Evolutionary conservation across 2,329 filamentous ascomycete genomes (phyloP).

Genomic region (Scytalidium lignicola): DNA sequence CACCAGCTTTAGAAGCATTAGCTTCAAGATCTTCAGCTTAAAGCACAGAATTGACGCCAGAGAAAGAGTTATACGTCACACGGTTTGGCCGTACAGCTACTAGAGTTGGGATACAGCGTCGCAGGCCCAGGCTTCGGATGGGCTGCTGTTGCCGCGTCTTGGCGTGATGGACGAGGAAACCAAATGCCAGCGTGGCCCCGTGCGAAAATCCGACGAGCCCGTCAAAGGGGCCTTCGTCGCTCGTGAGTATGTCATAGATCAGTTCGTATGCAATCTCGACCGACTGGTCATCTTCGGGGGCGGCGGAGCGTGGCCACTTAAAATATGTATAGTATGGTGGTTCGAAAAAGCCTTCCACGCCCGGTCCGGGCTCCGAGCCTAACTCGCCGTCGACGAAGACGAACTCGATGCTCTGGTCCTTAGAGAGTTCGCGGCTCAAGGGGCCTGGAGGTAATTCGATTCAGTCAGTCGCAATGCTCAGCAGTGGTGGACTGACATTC

Average conservation of each 20-base stretch:
- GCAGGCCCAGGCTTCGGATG: no score
- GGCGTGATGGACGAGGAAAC: slow-evolving; percentile 1
- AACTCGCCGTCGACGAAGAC: neutral
- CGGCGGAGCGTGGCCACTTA: neutral
- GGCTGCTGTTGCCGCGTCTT: no score
- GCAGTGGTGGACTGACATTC: no score
- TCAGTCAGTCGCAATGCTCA: no score
- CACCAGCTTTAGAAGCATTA: no score
- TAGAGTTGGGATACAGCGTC: no score
- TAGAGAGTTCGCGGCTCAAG: no score
- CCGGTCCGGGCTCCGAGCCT: neutral
- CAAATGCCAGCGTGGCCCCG: slow-evolving; percentile 46
- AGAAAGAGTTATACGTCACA: no score
- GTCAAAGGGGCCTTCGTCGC: slow-evolving; percentile 34
- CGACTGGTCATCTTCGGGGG: neutral
- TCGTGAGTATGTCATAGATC: slow-evolving; percentile 36
- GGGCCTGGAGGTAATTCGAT: no score
- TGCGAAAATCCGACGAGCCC: slow-evolving; percentile 54
- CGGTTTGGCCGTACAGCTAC: no score
- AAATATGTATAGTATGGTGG: neutral
- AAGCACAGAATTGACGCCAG: no score
- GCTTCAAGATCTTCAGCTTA: no score
- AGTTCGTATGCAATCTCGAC: slow-evolving; percentile 8
- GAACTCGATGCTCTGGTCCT: neutral
- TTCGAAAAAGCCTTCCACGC: neutral